A percentile compares a stretch with the other conserved stretches of the same genome.
Conservation (phyloP, 768 basidiomycete genomes). For the Porpolomopsis calyptriformis region DNA sequence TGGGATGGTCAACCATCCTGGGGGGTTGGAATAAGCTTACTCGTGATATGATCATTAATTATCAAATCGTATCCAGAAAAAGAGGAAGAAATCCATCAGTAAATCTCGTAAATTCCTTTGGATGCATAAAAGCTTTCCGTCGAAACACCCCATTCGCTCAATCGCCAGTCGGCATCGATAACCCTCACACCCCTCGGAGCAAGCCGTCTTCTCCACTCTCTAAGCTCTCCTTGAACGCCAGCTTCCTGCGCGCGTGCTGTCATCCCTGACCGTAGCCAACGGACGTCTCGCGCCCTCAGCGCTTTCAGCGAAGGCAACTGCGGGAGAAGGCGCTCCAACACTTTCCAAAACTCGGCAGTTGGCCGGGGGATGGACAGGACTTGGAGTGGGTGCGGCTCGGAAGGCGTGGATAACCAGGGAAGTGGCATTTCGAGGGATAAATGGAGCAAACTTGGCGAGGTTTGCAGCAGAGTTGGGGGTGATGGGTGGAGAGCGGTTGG, state of each 20-base stretch:
- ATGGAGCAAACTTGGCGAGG: conserved; percentile 49
- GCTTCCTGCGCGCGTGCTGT: conserved; percentile 54
- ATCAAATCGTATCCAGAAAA: background rate
- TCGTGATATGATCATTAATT: too few relatives aligned
- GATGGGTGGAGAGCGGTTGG: conserved; percentile 49
- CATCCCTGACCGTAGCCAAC: conserved; percentile 64
- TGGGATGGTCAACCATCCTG: too few relatives aligned
- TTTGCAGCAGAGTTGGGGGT: conserved; percentile 35
- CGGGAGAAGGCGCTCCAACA: conserved; percentile 46
- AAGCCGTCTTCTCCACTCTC: conserved; percentile 59
- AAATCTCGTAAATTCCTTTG: background rate
- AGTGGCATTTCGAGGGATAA: conserved; percentile 65
- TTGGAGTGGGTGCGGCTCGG: conserved; percentile 34
- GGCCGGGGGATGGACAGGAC: conserved; percentile 74
- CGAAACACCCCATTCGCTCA: conserved; percentile 18
- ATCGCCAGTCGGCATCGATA: conserved; percentile 66
- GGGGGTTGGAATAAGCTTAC: too few relatives aligned
- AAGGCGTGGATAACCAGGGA: conserved; percentile 29
- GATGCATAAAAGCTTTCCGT: background rate
- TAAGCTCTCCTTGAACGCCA: conserved; percentile 75
- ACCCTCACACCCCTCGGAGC: conserved; percentile 46
- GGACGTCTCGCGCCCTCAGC: conserved; percentile 55
- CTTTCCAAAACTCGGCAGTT: conserved; percentile 42
- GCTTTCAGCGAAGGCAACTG: conserved; percentile 44
- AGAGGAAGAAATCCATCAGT: background rate